phyloP scores from a whole-genome alignment of 331 rosid species.

The Malus hybrid region DNA sequence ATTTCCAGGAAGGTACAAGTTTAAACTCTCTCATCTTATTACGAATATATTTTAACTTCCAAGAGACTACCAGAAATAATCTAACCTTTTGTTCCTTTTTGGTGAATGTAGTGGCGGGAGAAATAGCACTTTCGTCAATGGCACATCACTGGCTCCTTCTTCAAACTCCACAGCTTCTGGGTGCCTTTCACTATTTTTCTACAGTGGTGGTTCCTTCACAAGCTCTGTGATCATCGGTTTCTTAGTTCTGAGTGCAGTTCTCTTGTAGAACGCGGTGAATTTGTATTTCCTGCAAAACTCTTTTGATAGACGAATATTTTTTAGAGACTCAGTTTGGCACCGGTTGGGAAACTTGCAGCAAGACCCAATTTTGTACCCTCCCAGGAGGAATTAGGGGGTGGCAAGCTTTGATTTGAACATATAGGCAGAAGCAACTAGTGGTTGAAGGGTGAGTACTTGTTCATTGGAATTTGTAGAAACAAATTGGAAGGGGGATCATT shows the following conservation, averaged over 20 bases:
- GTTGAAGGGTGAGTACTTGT: constrained; percentile 22
- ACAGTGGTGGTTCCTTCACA: constrained; percentile 37
- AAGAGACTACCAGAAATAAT: not conserved
- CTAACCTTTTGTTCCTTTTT: not conserved
- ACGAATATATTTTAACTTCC: not conserved
- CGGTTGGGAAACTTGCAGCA: constrained; percentile 27
- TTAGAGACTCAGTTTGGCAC: constrained; percentile 17
- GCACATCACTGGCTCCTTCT: constrained; percentile 65
- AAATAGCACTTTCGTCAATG: constrained; percentile 47
- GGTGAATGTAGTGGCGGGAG: constrained; percentile 28
- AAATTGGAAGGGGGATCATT: constrained; percentile 16
- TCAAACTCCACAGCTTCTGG: constrained; percentile 61
- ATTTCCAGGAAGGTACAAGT: constrained; percentile 78
- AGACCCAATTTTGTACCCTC: constrained; percentile 51
- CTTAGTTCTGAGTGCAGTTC: constrained; percentile 35
- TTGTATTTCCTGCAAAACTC: constrained; percentile 9
- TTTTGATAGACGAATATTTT: not conserved
- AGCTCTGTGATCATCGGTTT: constrained; percentile 38
- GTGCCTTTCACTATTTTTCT: constrained; percentile 32
- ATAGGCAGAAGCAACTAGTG: constrained; percentile 12
- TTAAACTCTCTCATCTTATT: not conserved
- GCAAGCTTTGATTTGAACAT: constrained; percentile 25
- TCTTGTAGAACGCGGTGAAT: constrained; percentile 34
- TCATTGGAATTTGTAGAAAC: constrained; percentile 46
- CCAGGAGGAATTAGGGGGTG: constrained; percentile 29